Evolutionary conservation across 441 rosid species (phyloP), one percentile per base, ranked within the genome.

Genomic region (Adansonia grandidieri): DNA sequence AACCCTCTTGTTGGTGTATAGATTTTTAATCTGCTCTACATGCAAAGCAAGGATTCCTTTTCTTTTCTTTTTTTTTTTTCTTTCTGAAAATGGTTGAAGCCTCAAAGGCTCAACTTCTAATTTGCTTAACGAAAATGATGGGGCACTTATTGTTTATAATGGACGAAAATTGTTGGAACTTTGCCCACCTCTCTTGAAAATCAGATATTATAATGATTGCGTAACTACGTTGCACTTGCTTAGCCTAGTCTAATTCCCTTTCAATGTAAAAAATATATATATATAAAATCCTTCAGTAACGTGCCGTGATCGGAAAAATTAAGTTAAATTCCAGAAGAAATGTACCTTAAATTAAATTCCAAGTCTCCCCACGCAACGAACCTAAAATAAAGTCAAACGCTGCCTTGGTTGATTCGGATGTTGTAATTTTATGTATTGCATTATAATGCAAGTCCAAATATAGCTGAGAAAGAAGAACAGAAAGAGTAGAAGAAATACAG

Each of bases 1-100:
- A 78, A 62, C 60, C 74, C 20, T 73, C 42, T 40, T n/a, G 67
- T 54, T 73, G 77, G 88, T 37, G 42, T 82, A 84, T 84, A 82
- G 82, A 78, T 68, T 77, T 76, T 24, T 24, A 24, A 24, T 24
- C 24, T 73, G 50, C 66, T 54, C 65, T 48, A 77, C 6, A 83
- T 74, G 60, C 51, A 71, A 79, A 83, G 54, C 79, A 71, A 75
- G 77, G 24, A 24, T 24, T 24, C 24, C 24, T 79, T 84, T 73
- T 60, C 8, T 3, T 14, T 58, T 19, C 66, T 74, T 79, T 74
- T 68, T 75, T 32, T 32, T 32, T 24, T 54, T 15, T 53, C 19
- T 54, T 54, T 54, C 58, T 54, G 20, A 37, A 37, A 37, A 37
- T 37, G 42, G 6, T 4, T 37, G 42, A 37, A 37, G 42, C 42